These are phyloP conservation scores for Amaranthus hypochondriacus DNA, from an alignment of 148 eudicot species.

Conservation along the genomic window DNA sequence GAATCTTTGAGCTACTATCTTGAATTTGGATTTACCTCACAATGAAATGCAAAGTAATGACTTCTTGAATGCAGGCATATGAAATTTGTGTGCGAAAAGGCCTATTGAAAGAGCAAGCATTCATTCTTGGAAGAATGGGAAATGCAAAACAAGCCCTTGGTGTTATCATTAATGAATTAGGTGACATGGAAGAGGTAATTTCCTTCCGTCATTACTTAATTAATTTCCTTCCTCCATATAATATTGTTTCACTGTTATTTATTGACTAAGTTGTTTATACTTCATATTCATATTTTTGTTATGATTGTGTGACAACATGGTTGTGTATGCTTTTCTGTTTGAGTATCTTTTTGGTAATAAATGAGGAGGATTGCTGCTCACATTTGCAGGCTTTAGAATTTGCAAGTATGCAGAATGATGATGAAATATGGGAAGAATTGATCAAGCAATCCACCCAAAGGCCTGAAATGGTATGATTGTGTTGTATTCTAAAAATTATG, in stretches of 20 bases:
- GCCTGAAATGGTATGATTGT: slow-evolving; percentile 84
- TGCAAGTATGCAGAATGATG: slow-evolving; percentile 92
- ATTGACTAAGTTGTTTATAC: background rate
- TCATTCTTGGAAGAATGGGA: slow-evolving; percentile 97
- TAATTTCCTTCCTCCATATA: slow-evolving; percentile 13
- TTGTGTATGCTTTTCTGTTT: background rate
- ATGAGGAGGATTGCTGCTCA: slow-evolving; percentile 13
- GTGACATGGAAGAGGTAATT: slow-evolving; percentile 86
- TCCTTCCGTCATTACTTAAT: background rate
- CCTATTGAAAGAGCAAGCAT: slow-evolving; percentile 78
- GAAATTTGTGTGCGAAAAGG: slow-evolving; percentile 64
- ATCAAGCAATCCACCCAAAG: slow-evolving; percentile 71
- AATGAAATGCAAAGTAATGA: slow-evolving; percentile 13
- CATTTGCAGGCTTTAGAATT: slow-evolving; percentile 92
- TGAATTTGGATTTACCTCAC: background rate
- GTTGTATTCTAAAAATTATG: background rate
- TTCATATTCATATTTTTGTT: background rate
- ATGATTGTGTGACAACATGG: background rate
- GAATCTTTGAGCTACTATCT: background rate
- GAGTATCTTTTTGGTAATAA: slow-evolving; percentile 3
- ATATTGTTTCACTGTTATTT: slow-evolving; percentile 1
- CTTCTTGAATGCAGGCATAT: slow-evolving; percentile 51
- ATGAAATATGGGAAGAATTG: slow-evolving; percentile 96
- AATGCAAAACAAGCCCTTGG: slow-evolving; percentile 83
- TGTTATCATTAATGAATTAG: slow-evolving; percentile 81